Conservation (phyloP, 345 rosid species). For the Moricandia arvensis region DNA sequence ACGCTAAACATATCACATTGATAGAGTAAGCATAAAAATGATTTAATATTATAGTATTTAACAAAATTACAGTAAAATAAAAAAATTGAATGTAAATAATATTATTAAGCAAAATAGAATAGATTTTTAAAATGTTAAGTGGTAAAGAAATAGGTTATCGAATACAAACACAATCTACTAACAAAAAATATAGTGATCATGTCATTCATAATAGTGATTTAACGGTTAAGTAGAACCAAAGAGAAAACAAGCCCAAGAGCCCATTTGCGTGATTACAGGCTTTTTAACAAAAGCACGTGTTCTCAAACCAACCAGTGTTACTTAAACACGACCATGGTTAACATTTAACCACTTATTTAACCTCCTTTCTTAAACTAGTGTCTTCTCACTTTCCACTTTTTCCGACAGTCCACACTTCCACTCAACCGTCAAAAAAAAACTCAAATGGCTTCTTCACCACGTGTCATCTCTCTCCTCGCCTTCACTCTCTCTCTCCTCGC, state of each 20-base stretch:
- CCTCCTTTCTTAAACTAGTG: background rate
- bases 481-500: background rate
- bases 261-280: conserved; percentile 7
- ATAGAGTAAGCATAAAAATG: background rate
- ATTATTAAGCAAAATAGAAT: too few species aligned
- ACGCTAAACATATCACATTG: background rate
- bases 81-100: too few species aligned
- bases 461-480: background rate
- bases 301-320: conserved; percentile 20
- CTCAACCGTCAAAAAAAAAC: conserved; percentile 15
- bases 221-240: background rate
- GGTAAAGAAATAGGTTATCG: background rate
- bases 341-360: background rate
- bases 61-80: too few species aligned
- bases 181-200: too few species aligned
- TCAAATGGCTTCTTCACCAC: conserved; percentile 12
- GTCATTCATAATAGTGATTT: background rate
- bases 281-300: conserved; percentile 24
- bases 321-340: background rate
- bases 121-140: too few species aligned
- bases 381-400: conserved; percentile 20
- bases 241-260: background rate
- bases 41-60: too few species aligned
- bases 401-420: conserved; percentile 9
- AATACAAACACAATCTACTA: background rate